Conservation (phyloP, 495 filamentous ascomycete genomes). For the Annulohypoxylon moriforme region DNA sequence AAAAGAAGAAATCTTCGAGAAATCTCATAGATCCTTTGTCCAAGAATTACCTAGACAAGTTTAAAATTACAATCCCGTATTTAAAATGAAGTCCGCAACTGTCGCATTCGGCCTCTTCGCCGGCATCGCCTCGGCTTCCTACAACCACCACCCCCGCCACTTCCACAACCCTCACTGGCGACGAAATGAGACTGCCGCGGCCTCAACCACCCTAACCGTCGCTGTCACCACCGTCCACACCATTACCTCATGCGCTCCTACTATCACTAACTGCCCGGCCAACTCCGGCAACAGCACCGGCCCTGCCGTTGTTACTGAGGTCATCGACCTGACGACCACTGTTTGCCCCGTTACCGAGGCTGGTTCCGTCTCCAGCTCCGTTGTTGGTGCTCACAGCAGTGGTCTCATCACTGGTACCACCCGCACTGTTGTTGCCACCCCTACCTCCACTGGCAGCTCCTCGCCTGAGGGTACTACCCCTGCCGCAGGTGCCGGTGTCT, state of each 20-base stretch:
- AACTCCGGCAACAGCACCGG: constrained; percentile 52
- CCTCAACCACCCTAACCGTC: constrained; percentile 59
- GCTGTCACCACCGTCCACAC: constrained; percentile 69
- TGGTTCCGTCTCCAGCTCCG: constrained; percentile 54
- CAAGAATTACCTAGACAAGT: constrained; percentile 25
- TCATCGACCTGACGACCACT: constrained; percentile 56
- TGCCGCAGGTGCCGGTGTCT: constrained; percentile 24
- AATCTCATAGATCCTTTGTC: constrained; percentile 31
- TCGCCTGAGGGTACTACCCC: constrained; percentile 37
- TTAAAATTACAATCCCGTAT: constrained; percentile 20
- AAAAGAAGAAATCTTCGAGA: constrained; percentile 26
- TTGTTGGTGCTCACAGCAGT: constrained; percentile 50
- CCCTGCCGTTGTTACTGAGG: constrained; percentile 57
- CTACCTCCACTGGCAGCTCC: constrained; percentile 26
- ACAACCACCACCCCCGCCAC: constrained; percentile 55
- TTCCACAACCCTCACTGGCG: constrained; percentile 52
- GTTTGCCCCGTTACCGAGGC: constrained; percentile 60
- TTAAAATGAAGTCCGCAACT: constrained; percentile 61
- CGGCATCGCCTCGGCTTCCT: constrained; percentile 55
- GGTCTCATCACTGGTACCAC: constrained; percentile 52
- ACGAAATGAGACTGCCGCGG: constrained; percentile 50
- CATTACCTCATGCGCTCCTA: constrained; percentile 70
- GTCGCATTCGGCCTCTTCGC: constrained; percentile 59
- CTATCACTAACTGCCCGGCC: constrained; percentile 72
- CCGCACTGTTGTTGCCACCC: constrained; percentile 38